Percentiles rank a stretch among this genome's conserved stretches.
phyloP scores from a whole-genome alignment of 805 yeast species.

The Saccharomycopsis selenospora region DNA sequence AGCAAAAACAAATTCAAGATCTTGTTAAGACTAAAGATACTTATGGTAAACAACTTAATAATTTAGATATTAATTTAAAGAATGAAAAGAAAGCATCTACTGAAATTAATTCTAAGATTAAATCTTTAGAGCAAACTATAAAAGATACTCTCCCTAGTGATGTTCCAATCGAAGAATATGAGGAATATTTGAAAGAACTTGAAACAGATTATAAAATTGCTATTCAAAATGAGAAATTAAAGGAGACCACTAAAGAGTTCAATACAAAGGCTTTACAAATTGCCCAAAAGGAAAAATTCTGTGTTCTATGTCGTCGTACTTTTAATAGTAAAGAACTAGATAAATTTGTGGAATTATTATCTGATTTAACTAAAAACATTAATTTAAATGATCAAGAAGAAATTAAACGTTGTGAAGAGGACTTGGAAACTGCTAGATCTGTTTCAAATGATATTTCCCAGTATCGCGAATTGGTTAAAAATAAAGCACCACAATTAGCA shows the following conservation, averaged over 20 bases:
- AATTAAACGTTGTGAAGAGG: slow-evolving; percentile 26
- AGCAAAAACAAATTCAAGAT: slow-evolving; percentile 16
- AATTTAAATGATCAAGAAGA: slow-evolving; percentile 21
- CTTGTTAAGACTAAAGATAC: slow-evolving; percentile 18
- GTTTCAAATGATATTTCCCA: slow-evolving; percentile 9
- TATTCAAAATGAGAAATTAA: slow-evolving; percentile 58
- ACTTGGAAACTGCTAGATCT: slow-evolving; percentile 22
- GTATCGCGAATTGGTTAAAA: slow-evolving; percentile 7
- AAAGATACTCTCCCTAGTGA: slow-evolving; percentile 33
- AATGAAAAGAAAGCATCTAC: slow-evolving; percentile 19
- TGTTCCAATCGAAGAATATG: slow-evolving; percentile 42
- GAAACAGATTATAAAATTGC: slow-evolving; percentile 58
- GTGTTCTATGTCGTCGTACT: slow-evolving; percentile 65
- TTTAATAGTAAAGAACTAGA: slow-evolving; percentile 36
- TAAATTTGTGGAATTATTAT: slow-evolving; percentile 18
- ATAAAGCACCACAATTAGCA: slow-evolving; percentile 9
- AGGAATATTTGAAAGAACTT: slow-evolving; percentile 41
- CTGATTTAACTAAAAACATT: slow-evolving; percentile 11
- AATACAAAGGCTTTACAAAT: slow-evolving; percentile 64
- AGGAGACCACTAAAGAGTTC: slow-evolving; percentile 61
- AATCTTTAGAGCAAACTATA: slow-evolving; percentile 22
- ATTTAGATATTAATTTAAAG: slow-evolving; percentile 16
- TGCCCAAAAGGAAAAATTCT: slow-evolving; percentile 51
- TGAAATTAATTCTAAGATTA: slow-evolving; percentile 14
- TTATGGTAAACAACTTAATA: slow-evolving; percentile 20